Percentiles rank a stretch among this genome's conserved stretches.
These are phyloP conservation scores for Colletotrichum nymphaeae DNA, from an alignment of 2,329 filamentous ascomycete genomes.

Conservation along the genomic window DNA sequence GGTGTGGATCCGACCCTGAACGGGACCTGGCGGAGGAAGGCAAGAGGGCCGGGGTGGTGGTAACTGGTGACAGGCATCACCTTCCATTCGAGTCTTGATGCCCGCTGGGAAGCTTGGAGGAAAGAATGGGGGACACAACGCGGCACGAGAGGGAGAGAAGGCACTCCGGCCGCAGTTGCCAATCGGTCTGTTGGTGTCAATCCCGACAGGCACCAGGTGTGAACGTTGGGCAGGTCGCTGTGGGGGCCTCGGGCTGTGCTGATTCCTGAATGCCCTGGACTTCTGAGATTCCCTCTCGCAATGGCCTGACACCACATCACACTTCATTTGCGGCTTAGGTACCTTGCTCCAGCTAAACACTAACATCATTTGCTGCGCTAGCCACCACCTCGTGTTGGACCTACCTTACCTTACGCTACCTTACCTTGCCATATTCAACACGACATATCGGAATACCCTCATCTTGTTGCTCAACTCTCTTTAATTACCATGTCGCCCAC, in stretches of 20 bases:
- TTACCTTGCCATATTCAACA: background rate
- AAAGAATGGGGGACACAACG: background rate
- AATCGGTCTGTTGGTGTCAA: slow-evolving; percentile 2
- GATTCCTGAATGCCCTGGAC: too few relatives aligned
- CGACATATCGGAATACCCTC: background rate
- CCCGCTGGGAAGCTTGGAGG: background rate
- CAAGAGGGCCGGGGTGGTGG: background rate
- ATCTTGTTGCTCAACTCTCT: background rate
- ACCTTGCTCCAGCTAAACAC: background rate
- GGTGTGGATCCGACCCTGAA: slow-evolving; percentile 23
- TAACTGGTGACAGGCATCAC: background rate
- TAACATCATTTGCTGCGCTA: background rate
- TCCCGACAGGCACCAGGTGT: background rate
- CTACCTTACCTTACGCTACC: background rate
- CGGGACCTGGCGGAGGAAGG: background rate
- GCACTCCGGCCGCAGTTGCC: background rate
- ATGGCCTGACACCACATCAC: background rate
- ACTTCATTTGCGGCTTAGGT: background rate
- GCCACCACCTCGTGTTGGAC: background rate
- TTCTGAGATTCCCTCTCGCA: background rate
- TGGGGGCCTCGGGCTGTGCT: slow-evolving; percentile 10
- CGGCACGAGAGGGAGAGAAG: background rate
- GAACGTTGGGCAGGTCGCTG: background rate
- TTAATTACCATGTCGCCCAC: background rate
- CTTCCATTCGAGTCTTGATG: background rate